phyloP scores from a whole-genome alignment of 768 basidiomycete genomes.

The Suillus decipiens region DNA sequence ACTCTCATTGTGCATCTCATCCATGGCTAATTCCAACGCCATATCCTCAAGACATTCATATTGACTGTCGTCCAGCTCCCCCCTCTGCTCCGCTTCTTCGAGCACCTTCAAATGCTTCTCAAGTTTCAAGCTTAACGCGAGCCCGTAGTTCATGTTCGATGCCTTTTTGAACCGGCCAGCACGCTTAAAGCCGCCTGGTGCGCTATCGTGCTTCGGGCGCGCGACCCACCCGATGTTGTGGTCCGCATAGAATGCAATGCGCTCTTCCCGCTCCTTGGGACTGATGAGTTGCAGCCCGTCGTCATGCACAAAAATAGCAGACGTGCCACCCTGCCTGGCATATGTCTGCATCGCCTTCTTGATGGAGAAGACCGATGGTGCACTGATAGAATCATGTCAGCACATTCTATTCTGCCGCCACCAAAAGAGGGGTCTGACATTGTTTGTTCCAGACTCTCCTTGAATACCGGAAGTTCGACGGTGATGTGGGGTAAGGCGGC shows the following conservation, averaged over 20 bases:
- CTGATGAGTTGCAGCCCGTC: constrained; percentile 76
- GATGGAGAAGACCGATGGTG: constrained; percentile 73
- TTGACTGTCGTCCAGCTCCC: constrained; percentile 45
- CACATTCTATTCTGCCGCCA: constrained; percentile 2
- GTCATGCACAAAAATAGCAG: constrained; percentile 78
- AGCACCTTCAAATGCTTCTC: constrained; percentile 45
- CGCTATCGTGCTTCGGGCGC: constrained; percentile 66
- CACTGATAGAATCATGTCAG: constrained; percentile 39
- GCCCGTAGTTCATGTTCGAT: constrained; percentile 85
- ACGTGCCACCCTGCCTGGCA: constrained; percentile 85
- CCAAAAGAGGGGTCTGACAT: constrained; percentile 52
- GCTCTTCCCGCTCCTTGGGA: constrained; percentile 61
- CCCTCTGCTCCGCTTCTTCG: constrained; percentile 27
- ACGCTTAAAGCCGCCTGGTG: constrained; percentile 70
- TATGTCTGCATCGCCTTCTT: constrained; percentile 92
- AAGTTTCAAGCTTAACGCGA: constrained; percentile 60
- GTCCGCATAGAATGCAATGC: constrained; percentile 73
- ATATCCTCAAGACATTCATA: constrained; percentile 52
- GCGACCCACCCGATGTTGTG: constrained; percentile 85
- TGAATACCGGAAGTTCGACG: constrained; percentile 86
- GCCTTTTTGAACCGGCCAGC: constrained; percentile 93
- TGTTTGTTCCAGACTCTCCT: constrained; percentile 76
- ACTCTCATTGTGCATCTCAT: constrained; percentile 67
- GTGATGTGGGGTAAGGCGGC: constrained; percentile 70
- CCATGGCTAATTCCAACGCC: constrained; percentile 72